Base-by-base conservation (phyloP, 257 asterid species). In the Ilex aquifolium region DNA sequence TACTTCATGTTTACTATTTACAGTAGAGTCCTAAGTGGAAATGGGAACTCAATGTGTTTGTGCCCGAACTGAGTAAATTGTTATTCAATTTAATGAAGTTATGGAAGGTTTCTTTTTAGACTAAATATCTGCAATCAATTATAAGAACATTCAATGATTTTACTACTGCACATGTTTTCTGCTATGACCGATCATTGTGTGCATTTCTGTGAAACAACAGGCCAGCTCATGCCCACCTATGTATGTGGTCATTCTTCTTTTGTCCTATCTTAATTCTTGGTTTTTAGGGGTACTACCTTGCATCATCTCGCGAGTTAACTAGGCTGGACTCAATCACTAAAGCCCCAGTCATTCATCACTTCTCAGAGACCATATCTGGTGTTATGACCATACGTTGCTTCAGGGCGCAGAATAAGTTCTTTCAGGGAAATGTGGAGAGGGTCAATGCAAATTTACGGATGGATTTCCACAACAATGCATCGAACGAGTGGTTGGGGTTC, bases 321-420 rank as follows among this genome's bases (percentile, higher is more conserved):
- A 77, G 96, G 10, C 86, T 89, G 0, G 84, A 83, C 32, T 76
- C 80, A 13, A 81, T 89, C 15, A 84, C 91, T 7, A 79, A 77
- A 68, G 90, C 95, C 5, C 95, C 96, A 8, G 79, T 89, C 70
- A 82, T 86, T 64, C 93, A 86, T 71, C 89, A 86, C 69, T 86
- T 84, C 73, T 84, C 93, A 0, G 96, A 89, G 65, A 77, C 85
- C 0, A 76, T 89, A 30, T 65, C 91, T 0, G 96, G 96, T 0
- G 82, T 83, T 13, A 78, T 72, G 85, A 89, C 95, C 9, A 76
- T 89, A 3, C 95, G 95, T 30, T 65, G 81, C 69, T 89, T 89
- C 64, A 50, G 83, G 14, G 83, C 81, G 64, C 82, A 76, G 64
- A 83, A 79, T 4, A 54, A 55, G 48, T 86, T 84, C 66, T 68